These are phyloP conservation scores for Aspergillus costaricaensis DNA, from an alignment of 2,329 filamentous ascomycete genomes.

Conservation along the genomic window DNA sequence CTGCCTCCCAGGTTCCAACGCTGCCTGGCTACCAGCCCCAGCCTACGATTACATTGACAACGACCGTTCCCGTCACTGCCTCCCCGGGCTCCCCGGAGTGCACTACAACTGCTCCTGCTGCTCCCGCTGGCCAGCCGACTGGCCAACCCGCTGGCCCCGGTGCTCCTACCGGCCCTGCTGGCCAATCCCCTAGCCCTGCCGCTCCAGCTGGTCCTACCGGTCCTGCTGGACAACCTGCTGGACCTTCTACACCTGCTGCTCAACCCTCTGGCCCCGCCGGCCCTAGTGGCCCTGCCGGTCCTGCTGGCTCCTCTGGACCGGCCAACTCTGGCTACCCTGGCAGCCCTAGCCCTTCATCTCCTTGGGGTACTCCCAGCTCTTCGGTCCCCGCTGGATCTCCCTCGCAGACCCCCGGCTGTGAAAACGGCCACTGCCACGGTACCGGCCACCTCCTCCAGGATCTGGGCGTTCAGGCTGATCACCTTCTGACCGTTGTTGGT, in stretches of 20 bases:
- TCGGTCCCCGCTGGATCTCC: background rate
- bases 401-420: conserved; percentile 12
- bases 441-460: conserved; percentile 35
- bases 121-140: too few species aligned
- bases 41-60: background rate
- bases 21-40: background rate
- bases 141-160: background rate
- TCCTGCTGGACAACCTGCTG: background rate
- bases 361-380: background rate
- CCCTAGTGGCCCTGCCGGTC: background rate
- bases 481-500: conserved; percentile 34
- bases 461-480: conserved; percentile 33
- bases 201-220: background rate
- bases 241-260: background rate
- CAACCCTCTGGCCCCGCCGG: background rate
- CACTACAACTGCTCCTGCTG: too few species aligned
- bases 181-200: background rate
- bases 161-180: background rate
- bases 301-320: background rate
- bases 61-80: background rate
- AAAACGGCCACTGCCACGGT: conserved; percentile 20
- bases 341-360: background rate
- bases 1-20: background rate
- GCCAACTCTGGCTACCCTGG: background rate
- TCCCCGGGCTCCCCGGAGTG: too few species aligned